Percentiles rank a stretch among this genome's conserved stretches.
Conservation (phyloP, 345 rosid species). For the Geranium rotundifolium region DNA sequence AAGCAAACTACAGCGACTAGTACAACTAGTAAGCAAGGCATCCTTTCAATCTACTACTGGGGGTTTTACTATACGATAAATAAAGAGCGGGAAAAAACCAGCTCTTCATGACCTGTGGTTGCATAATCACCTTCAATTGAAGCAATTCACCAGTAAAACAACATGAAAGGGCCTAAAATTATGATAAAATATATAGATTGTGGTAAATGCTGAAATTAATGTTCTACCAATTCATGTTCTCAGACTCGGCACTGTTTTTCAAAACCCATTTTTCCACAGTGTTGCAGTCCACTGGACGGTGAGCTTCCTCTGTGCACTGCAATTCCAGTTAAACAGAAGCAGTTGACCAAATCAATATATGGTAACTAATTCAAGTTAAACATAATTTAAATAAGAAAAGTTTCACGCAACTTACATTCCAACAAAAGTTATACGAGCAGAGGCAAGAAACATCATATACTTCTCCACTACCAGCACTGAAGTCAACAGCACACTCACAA, state of each 20-base stretch:
- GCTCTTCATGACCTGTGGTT: no score
- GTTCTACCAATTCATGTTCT: conserved; percentile 90
- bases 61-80: no score
- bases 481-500: conserved; percentile 81
- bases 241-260: conserved; percentile 97
- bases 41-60: no score
- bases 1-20: no score
- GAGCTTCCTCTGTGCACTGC: conserved; percentile 98
- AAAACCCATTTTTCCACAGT: conserved; percentile 84
- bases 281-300: conserved; percentile 95
- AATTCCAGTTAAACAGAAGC: conserved; percentile 12
- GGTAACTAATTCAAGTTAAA: background rate
- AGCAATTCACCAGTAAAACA: background rate
- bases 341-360: conserved; percentile 3
- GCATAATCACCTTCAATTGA: no score
- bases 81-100: no score
- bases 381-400: background rate
- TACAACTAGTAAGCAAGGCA: no score
- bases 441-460: conserved; percentile 70
- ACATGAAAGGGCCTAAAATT: no score
- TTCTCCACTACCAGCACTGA: conserved; percentile 53
- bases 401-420: conserved; percentile 51
- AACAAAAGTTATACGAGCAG: conserved; percentile 76
- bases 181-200: no score
- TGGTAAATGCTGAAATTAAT: conserved; percentile 4